Percentiles rank a stretch among this genome's conserved stretches.
Evolutionary conservation across 805 yeast genomes (phyloP).

Genomic region (Spathaspora gorwiae): DNA sequence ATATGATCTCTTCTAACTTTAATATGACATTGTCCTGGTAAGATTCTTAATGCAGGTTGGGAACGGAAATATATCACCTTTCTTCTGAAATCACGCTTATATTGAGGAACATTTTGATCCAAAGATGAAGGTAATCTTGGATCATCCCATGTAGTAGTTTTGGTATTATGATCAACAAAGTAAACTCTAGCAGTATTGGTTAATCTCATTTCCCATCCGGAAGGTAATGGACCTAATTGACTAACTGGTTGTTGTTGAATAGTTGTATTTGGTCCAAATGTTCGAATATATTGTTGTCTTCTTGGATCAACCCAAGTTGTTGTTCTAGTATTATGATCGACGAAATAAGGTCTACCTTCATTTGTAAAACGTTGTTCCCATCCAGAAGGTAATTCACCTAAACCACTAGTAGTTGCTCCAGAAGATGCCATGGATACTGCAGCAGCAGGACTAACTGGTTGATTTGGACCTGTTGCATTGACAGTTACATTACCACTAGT

Average conservation of each 20-base stretch:
- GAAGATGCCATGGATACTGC: slow-evolving; percentile 67
- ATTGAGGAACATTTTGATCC: slow-evolving; percentile 98
- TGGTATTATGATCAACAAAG: slow-evolving; percentile 98
- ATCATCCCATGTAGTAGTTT: slow-evolving; percentile 99
- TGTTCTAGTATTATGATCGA: slow-evolving; percentile 98
- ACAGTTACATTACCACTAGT: slow-evolving; percentile 45
- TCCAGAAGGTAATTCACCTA: slow-evolving; percentile 96
- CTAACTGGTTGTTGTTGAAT: slow-evolving; percentile 97
- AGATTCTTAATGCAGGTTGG: slow-evolving; percentile 93
- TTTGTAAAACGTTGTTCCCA: slow-evolving; percentile 99
- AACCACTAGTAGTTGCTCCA: slow-evolving; percentile 90
- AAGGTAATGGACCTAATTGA: slow-evolving; percentile 95
- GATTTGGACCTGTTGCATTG: slow-evolving; percentile 38
- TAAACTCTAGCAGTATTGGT: slow-evolving; percentile 98
- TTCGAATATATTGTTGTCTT: slow-evolving; percentile 95
- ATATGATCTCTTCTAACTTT: slow-evolving; percentile 95
- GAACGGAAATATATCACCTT: slow-evolving; percentile 96
- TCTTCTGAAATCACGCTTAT: slow-evolving; percentile 97
- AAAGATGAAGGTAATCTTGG: slow-evolving; percentile 96
- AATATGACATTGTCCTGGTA: slow-evolving; percentile 98
- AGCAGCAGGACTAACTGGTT: slow-evolving; percentile 61
- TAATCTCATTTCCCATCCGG: slow-evolving; percentile 99
- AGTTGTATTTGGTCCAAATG: slow-evolving; percentile 85
- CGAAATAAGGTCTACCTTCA: slow-evolving; percentile 97
- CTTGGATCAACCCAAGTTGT: slow-evolving; percentile 99